Evolutionary conservation across 1,284 basidiomycete genomes (phyloP), one percentile per base, ranked within the genome.

Genomic region (Phylloboletellus chloephorus): DNA sequence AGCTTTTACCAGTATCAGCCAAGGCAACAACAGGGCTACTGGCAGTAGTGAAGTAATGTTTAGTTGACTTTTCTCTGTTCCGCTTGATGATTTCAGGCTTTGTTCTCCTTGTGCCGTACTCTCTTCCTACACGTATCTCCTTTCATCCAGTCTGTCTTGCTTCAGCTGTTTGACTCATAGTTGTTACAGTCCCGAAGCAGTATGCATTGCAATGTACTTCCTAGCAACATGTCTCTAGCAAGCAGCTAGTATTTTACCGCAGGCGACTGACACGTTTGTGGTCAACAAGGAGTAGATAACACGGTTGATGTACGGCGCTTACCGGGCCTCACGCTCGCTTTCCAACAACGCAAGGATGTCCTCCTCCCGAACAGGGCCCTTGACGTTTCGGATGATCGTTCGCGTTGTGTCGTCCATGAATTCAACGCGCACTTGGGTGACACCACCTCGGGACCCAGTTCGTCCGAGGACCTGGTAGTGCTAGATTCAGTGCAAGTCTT

Each of bases 271-370:
- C 17, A 7, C 12, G 3, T 8, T 19, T 41, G 7, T 12, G 7
- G n/a, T 5, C 3, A 2, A 11, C 17, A 22, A 20, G 5, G 2
- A 12, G 11, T 13, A 28, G n/a, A n/a, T n/a, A n/a, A n/a, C n/a
- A n/a, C n/a, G n/a, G n/a, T n/a, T n/a, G n/a, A n/a, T n/a, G n/a
- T n/a, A n/a, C n/a, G n/a, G n/a, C n/a, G n/a, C 91, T 60, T 61
- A 97, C 94, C 96, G 92, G 64, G 96, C 96, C 77, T 99, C 96
- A 75, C 96, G 92, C 75, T 99, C 96, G 68, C 87, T 90, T 78
- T 99, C 96, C 66, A 98, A 79, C 58, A 99, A 76, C 59, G 94
- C 93, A 54, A 99, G 79, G 64, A 98, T 98, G 70, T 99, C 96
- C 69, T 94, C 82, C 70, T 92, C 88, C 57, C 91, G 78, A 54